phyloP scores from a whole-genome alignment of 2,329 filamentous ascomycete species.

The Cercospora berteroae region DNA sequence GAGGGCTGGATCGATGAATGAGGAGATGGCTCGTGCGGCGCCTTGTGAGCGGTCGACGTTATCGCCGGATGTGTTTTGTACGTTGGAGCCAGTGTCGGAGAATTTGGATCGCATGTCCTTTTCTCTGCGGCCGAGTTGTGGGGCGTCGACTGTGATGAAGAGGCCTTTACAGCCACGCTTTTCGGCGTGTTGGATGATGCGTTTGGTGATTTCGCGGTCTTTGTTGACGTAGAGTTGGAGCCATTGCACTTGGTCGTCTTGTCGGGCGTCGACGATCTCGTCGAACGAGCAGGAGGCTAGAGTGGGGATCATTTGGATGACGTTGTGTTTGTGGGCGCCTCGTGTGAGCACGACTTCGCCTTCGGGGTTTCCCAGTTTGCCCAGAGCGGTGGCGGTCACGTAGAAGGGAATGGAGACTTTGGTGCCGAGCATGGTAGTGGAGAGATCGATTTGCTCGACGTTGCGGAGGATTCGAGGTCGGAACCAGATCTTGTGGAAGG shows the following conservation, averaged over 20 bases:
- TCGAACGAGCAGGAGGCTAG: slow-evolving; percentile 96
- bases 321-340: slow-evolving; percentile 78
- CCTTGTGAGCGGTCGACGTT: slow-evolving; percentile 84
- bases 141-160: slow-evolving; percentile 98
- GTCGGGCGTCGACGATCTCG: slow-evolving; percentile 84
- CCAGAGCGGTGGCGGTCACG: slow-evolving; percentile 90
- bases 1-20: slow-evolving; percentile 92
- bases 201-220: slow-evolving; percentile 83
- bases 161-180: slow-evolving; percentile 86
- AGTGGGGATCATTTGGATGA: slow-evolving; percentile 98
- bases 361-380: slow-evolving; percentile 90
- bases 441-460: slow-evolving; percentile 81
- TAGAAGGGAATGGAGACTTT: slow-evolving; percentile 88
- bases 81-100: slow-evolving; percentile 71
- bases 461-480: slow-evolving; percentile 84
- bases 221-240: slow-evolving; percentile 88
- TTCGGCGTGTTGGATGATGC: slow-evolving; percentile 90
- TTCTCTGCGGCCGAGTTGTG: slow-evolving; percentile 88
- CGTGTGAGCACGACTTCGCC: slow-evolving; percentile 89
- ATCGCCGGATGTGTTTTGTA: slow-evolving; percentile 67
- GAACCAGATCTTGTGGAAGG: slow-evolving; percentile 98
- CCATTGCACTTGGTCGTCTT: slow-evolving; percentile 86
- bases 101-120: slow-evolving; percentile 94
- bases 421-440: slow-evolving; percentile 89
- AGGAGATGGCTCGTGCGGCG: slow-evolving; percentile 89